Percentiles rank a stretch among this genome's conserved stretches.
Evolutionary conservation across 2,329 filamentous ascomycete species (phyloP).

Genomic region (Sporothrix pallida): DNA sequence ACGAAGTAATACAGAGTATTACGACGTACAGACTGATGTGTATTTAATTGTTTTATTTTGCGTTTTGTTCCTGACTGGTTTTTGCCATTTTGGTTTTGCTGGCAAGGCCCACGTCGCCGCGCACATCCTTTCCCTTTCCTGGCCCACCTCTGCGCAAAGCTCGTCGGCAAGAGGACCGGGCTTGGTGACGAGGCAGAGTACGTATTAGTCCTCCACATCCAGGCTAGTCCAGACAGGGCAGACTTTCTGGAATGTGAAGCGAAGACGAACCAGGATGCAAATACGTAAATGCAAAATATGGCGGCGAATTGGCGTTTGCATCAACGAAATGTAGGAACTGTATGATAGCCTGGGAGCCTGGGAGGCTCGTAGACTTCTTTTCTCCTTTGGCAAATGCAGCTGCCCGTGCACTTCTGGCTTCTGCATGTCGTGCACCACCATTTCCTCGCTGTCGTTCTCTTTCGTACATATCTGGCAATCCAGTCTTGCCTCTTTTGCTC

Average conservation of each 20-base stretch:
- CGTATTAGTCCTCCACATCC: slow-evolving; percentile 28
- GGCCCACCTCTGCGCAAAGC: not conserved
- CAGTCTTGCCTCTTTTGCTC: not conserved
- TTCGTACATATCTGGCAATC: slow-evolving; percentile 7
- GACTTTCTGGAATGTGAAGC: not conserved
- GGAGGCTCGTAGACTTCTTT: not conserved
- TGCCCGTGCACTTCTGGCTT: not conserved
- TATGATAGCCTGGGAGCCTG: too few species aligned
- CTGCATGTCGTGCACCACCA: not conserved
- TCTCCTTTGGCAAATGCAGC: not conserved
- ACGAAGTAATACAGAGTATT: not conserved
- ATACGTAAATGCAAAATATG: slow-evolving; percentile 4
- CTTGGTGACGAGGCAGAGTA: slow-evolving; percentile 30
- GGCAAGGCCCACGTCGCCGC: not conserved
- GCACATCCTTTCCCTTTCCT: slow-evolving; percentile 8
- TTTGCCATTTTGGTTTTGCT: not conserved
- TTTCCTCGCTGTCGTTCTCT: not conserved
- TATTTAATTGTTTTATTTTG: too few species aligned
- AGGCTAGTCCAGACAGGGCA: slow-evolving; percentile 20
- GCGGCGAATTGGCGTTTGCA: not conserved
- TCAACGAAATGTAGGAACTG: too few species aligned
- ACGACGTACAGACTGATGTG: not conserved
- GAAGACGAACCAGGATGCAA: not conserved
- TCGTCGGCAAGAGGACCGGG: slow-evolving; percentile 6
- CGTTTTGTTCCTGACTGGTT: too few species aligned